phyloP scores from a whole-genome alignment of 192 early-diverging fungal species.

The Lunasporangiospora selenospora region DNA sequence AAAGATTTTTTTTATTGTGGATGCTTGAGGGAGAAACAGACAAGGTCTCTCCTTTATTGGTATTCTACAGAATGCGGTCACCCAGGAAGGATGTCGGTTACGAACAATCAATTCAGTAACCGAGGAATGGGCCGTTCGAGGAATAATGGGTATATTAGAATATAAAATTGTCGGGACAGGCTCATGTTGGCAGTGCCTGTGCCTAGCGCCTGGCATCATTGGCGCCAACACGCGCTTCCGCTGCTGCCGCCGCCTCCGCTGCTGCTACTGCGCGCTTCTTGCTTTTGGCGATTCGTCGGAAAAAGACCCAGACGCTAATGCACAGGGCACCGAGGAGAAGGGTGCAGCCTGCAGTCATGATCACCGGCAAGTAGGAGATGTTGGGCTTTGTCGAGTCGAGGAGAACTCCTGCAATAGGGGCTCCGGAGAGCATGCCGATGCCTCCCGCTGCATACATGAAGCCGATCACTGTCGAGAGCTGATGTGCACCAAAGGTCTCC shows the following conservation, averaged over 20 bases:
- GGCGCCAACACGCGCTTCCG: too few species aligned
- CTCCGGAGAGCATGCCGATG: slow-evolving; percentile 51
- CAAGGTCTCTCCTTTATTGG: too few species aligned
- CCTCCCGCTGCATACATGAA: slow-evolving; percentile 52
- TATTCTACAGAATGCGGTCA: too few species aligned
- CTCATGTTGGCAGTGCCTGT: too few species aligned
- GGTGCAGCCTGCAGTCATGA: slow-evolving; percentile 33
- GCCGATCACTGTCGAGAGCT: slow-evolving; percentile 52
- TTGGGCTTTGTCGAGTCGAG: slow-evolving; percentile 36
- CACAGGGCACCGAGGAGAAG: slow-evolving; percentile 32
- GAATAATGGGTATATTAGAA: too few species aligned
- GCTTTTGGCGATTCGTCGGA: slow-evolving; percentile 28
- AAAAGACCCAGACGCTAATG: slow-evolving; percentile 31
- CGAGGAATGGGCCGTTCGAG: too few species aligned
- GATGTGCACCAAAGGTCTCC: slow-evolving; percentile 50
- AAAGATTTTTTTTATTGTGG: too few species aligned
- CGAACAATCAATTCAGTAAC: too few species aligned
- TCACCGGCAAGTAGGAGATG: slow-evolving; percentile 35
- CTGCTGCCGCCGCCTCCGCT: not conserved
- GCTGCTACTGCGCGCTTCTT: slow-evolving; percentile 14
- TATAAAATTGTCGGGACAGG: too few species aligned
- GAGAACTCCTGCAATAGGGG: slow-evolving; percentile 43
- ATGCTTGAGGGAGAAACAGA: too few species aligned
- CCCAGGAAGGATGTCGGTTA: too few species aligned
- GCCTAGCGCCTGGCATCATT: too few species aligned